Evolutionary conservation across 352 stramenopile genomes (phyloP).

Genomic region (Phytopythium helicoides): DNA sequence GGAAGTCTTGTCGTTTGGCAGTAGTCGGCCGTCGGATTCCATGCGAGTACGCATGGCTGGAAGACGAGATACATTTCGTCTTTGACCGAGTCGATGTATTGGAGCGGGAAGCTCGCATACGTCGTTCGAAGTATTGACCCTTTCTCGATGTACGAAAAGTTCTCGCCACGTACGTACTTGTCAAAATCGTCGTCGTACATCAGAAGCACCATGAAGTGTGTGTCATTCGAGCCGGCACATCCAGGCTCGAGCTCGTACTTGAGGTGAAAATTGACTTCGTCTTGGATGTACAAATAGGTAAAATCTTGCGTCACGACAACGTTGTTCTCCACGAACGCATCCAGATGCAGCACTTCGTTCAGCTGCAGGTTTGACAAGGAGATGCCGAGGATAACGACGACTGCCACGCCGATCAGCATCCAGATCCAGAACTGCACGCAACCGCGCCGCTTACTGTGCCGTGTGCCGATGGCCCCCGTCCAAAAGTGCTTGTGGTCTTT

Average conservation of each 20-base stretch:
- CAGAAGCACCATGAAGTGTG: slow-evolving; percentile 53
- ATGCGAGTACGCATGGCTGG: slow-evolving; percentile 40
- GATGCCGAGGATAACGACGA: slow-evolving; percentile 26
- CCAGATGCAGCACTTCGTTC: slow-evolving; percentile 66
- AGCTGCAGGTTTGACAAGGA: slow-evolving; percentile 31
- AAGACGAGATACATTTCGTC: slow-evolving; percentile 63
- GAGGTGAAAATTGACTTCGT: slow-evolving; percentile 59
- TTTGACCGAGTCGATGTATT: slow-evolving; percentile 42
- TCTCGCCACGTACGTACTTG: slow-evolving; percentile 42
- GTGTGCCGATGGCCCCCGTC: slow-evolving; percentile 47
- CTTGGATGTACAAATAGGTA: slow-evolving; percentile 54
- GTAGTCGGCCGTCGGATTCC: slow-evolving; percentile 32
- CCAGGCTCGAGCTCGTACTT: slow-evolving; percentile 46
- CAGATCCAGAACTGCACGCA: slow-evolving; percentile 37
- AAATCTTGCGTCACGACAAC: slow-evolving; percentile 53
- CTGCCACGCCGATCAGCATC: slow-evolving; percentile 30
- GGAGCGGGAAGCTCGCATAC: slow-evolving; percentile 41
- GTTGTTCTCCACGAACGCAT: slow-evolving; percentile 51
- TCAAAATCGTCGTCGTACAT: slow-evolving; percentile 54
- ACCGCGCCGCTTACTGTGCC: slow-evolving; percentile 31
- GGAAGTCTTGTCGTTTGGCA: slow-evolving; percentile 35
- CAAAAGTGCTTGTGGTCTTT: slow-evolving; percentile 35
- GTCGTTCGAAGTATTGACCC: slow-evolving; percentile 42
- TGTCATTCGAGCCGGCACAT: slow-evolving; percentile 13
- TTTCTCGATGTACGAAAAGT: slow-evolving; percentile 32